These are phyloP conservation scores for Metschnikowia santaceciliae DNA, from an alignment of 805 yeast genomes.

Conservation along the genomic window DNA sequence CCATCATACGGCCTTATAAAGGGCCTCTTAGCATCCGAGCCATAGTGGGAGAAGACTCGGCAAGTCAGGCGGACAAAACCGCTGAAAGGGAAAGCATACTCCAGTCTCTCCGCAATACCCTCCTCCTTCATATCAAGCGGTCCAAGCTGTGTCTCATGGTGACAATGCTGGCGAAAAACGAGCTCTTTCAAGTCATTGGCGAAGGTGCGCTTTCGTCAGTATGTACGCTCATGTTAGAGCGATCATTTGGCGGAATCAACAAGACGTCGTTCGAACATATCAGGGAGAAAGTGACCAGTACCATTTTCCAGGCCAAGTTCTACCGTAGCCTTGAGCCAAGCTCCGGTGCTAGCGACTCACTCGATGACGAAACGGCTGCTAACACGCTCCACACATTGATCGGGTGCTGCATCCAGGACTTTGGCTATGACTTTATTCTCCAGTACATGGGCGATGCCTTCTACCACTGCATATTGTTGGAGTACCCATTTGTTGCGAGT, in stretches of 20 bases:
- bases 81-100: slow-evolving; percentile 12
- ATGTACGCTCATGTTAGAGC: slow-evolving; percentile 59
- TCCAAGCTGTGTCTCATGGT: slow-evolving; percentile 61
- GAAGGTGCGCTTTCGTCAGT: slow-evolving; percentile 51
- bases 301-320: slow-evolving; percentile 40
- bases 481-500: slow-evolving; percentile 62
- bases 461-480: slow-evolving; percentile 54
- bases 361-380: slow-evolving; percentile 50
- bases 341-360: slow-evolving; percentile 25
- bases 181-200: slow-evolving; percentile 48
- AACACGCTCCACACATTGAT: slow-evolving; percentile 54
- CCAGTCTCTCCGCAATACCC: slow-evolving; percentile 7
- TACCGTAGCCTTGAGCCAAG: slow-evolving; percentile 46
- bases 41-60: not conserved
- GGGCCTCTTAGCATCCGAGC: not conserved
- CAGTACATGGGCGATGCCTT: slow-evolving; percentile 65
- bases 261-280: slow-evolving; percentile 53
- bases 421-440: slow-evolving; percentile 71
- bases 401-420: slow-evolving; percentile 73
- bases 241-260: slow-evolving; percentile 52
- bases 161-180: slow-evolving; percentile 33
- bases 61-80: not conserved
- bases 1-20: slow-evolving; percentile 40
- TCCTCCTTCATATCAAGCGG: slow-evolving; percentile 42
- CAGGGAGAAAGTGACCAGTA: slow-evolving; percentile 40